These are phyloP conservation scores for Entoloma clypeatum DNA, from an alignment of 1,284 basidiomycete genomes.

Conservation along the genomic window DNA sequence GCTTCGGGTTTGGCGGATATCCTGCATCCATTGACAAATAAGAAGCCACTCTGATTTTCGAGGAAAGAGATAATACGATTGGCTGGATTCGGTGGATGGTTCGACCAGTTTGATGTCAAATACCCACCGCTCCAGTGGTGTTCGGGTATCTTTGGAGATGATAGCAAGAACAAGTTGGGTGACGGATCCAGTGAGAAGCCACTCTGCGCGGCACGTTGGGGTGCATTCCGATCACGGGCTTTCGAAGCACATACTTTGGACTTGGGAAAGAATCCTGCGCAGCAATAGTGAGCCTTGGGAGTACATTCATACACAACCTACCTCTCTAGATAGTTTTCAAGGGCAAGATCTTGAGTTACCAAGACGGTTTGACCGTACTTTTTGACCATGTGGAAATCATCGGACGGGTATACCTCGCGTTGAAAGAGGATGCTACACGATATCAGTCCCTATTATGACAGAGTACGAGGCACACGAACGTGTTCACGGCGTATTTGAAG, in stretches of 20 bases:
- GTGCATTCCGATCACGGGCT: constrained; percentile 5
- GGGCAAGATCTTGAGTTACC: constrained; percentile 87
- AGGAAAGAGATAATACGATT: constrained; percentile 36
- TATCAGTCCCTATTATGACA: constrained; percentile 4
- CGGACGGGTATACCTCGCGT: constrained; percentile 93
- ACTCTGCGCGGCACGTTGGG: constrained; percentile 64
- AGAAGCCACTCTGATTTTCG: constrained; percentile 3
- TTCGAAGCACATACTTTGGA: constrained; percentile 68
- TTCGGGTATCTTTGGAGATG: constrained; percentile 89
- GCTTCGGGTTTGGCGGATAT: constrained; percentile 71
- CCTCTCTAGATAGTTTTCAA: constrained; percentile 90
- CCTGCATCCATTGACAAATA: constrained; percentile 28
- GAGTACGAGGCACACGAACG: constrained; percentile 48
- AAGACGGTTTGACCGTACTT: constrained; percentile 97
- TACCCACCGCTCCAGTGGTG: constrained; percentile 95
- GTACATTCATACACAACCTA: constrained; percentile 25
- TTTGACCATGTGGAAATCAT: constrained; percentile 99
- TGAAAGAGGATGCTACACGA: constrained; percentile 86
- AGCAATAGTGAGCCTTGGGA: constrained; percentile 11
- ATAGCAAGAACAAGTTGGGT: constrained; percentile 94
- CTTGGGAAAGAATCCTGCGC: constrained; percentile 81
- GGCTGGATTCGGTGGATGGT: constrained; percentile 43
- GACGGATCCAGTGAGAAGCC: constrained; percentile 89
- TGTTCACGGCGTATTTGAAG: constrained; percentile 97
- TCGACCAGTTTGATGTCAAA: constrained; percentile 90